These are phyloP conservation scores for Phanerodontia chrysosporium DNA, from an alignment of 768 basidiomycete genomes.

Conservation along the genomic window DNA sequence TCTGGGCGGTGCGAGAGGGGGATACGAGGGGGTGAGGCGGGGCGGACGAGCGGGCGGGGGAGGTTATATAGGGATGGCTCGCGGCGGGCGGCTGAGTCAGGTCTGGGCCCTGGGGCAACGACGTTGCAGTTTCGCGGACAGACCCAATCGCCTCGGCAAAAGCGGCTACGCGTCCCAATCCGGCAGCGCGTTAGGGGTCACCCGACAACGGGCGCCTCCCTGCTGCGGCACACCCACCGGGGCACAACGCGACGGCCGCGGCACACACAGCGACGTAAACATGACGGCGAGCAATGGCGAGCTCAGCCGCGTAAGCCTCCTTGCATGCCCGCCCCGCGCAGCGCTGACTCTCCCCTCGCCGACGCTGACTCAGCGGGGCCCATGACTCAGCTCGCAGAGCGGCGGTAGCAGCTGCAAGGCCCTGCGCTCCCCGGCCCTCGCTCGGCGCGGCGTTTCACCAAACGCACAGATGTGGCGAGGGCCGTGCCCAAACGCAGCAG, in stretches of 20 bases:
- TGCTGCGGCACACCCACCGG: neutral
- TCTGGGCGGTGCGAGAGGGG: neutral
- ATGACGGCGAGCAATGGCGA: neutral
- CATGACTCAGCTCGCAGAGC: no score
- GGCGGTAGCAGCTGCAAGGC: neutral
- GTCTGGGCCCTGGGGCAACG: neutral
- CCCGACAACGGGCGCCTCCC: neutral
- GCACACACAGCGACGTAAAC: conserved; percentile 1
- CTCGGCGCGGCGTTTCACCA: neutral
- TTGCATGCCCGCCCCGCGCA: neutral
- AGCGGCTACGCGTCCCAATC: neutral
- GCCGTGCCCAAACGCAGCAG: neutral
- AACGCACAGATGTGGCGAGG: neutral
- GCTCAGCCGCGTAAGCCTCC: neutral
- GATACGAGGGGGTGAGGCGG: neutral
- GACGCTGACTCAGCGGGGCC: neutral
- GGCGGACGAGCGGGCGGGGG: neutral
- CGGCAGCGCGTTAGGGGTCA: neutral
- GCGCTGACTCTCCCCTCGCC: neutral
- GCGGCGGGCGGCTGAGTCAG: neutral
- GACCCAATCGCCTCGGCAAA: neutral
- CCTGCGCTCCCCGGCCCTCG: neutral
- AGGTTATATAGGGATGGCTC: neutral
- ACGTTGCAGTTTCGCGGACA: neutral
- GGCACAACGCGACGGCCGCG: no score